Evolutionary conservation across 2,329 filamentous ascomycete species (phyloP).

Genomic region (Microcera coccophila): DNA sequence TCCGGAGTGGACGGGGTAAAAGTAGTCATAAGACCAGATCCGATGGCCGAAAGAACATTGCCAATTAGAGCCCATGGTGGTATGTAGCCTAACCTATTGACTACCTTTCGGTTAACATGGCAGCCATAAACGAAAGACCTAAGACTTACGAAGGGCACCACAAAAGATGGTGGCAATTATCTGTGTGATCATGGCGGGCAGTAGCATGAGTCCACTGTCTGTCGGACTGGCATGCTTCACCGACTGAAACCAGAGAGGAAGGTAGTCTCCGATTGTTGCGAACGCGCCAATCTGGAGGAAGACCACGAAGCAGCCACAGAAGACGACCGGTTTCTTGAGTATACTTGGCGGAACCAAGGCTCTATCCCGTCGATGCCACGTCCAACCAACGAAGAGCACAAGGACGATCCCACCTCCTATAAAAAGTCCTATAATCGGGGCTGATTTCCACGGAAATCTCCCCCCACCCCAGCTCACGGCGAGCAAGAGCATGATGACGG

Average conservation of each 20-base stretch:
- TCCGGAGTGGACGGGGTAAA: not conserved
- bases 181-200: not conserved
- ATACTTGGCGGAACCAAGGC: not conserved
- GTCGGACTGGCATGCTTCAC: not conserved
- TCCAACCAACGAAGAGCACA: not conserved
- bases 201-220: not conserved
- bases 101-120: too few species aligned
- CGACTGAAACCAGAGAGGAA: not conserved
- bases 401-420: not conserved
- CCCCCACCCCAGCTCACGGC: not conserved
- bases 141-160: too few species aligned
- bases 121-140: too few species aligned
- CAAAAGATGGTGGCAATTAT: not conserved
- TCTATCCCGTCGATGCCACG: not conserved
- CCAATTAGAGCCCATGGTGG: not conserved
- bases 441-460: not conserved
- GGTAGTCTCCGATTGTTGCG: not conserved
- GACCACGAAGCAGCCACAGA: not conserved
- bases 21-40: not conserved
- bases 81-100: not conserved
- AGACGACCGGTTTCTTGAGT: not conserved
- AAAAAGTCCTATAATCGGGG: not conserved
- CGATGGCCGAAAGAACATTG: not conserved
- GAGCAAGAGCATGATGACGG: not conserved
- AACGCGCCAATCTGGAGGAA: not conserved